phyloP scores from a whole-genome alignment of 148 eudicot genomes.

The Rhododendron ferrugineum region DNA sequence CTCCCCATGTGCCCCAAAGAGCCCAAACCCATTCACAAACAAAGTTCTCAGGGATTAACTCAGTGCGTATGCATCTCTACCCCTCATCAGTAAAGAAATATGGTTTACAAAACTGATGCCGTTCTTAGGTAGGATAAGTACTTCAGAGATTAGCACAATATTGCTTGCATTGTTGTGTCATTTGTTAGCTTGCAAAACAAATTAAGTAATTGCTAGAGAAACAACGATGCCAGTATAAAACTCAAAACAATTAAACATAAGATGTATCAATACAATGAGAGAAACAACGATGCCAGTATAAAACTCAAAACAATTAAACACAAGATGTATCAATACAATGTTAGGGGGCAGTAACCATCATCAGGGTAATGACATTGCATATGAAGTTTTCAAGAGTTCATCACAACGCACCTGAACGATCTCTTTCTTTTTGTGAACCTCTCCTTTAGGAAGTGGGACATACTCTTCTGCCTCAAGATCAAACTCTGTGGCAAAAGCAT shows the following conservation, averaged over 20 bases:
- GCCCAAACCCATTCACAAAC: background rate
- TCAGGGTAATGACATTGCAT: background rate
- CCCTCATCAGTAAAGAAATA: background rate
- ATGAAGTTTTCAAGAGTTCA: background rate
- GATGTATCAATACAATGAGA: background rate
- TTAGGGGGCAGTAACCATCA: background rate
- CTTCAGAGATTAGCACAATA: background rate
- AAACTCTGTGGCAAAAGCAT: slow-evolving; percentile 97
- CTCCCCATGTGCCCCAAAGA: background rate
- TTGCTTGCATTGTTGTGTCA: background rate
- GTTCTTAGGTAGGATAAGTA: background rate
- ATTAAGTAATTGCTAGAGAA: background rate
- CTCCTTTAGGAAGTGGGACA: slow-evolving; percentile 99
- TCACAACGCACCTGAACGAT: slow-evolving; percentile 73
- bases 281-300: background rate
- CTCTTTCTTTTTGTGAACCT: slow-evolving; percentile 98
- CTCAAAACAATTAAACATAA: background rate
- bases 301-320: background rate
- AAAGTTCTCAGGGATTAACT: background rate
- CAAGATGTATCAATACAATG: background rate
- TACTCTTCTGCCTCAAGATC: slow-evolving; percentile 99
- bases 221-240: background rate
- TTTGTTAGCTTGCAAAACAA: background rate
- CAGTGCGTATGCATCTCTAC: background rate
- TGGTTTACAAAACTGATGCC: background rate